Base-by-base conservation (phyloP, 1,284 basidiomycete species). In the Bothia castanella region DNA sequence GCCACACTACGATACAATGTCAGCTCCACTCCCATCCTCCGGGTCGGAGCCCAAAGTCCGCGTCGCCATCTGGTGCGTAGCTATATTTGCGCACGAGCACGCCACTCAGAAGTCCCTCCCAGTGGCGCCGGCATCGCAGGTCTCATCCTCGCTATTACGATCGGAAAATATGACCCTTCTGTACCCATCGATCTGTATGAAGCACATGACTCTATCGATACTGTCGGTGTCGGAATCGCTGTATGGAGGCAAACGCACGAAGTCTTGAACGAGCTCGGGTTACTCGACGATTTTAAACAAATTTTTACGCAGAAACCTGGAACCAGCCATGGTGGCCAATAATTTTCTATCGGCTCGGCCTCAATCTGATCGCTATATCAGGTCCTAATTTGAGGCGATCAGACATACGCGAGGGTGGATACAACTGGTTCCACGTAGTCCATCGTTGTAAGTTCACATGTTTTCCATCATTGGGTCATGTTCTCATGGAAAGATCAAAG, bases 171-270 rank as follows among this genome's bases (percentile, higher is more conserved):
- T 13, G 43, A 46, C 42, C 41, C 60, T 9, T 49, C 44, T 1
- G 42, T 64, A 44, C 51, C 58, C 23, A 51, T 64, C 11, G 56
- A 62, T 20, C 16, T 64, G 7, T 64, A 62, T 14, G 60, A 64
- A 42, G 60, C 58, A 9, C 58, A 49, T 4, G 36, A 61, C 13
- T 42, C 52, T 8, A 46, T 61, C 19, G 42, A 41, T 1, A 49
- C 49, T 16, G 42, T 36, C 0, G 60, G 60, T 17, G 62, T 48
- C 13, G 62, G 60, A 6, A 47, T 64, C 10, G 27, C 41, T 8
- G 0, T 62, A 9, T 53, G 50, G 55, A 39, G 2, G 19, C 37
- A 42, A 12, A 52, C 46, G 5, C 35, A 48, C 16, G 52, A 57
- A 6, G 35, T 56, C 4, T 36, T 61, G 46, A 20, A n/a, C 7